A percentile compares a stretch with the other conserved stretches of the same genome.
Evolutionary conservation across 2,329 filamentous ascomycete genomes (phyloP).

Genomic region (Xylariaceae sp.): DNA sequence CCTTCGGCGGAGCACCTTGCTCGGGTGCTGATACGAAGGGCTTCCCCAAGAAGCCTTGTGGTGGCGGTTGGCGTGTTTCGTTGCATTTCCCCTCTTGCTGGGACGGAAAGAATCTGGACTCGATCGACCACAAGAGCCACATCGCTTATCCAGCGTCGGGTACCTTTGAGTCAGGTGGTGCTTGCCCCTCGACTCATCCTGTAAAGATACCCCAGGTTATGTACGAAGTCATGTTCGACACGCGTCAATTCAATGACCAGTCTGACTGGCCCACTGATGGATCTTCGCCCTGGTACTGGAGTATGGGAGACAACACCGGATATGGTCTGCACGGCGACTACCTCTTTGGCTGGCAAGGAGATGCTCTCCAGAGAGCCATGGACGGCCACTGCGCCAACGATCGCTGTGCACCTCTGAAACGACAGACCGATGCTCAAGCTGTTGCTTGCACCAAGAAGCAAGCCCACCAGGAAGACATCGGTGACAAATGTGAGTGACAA

Average conservation of each 20-base stretch:
- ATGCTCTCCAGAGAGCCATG: constrained; percentile 32
- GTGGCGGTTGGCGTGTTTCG: constrained; percentile 24
- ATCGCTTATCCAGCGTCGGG: constrained; percentile 24
- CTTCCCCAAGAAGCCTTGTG: constrained; percentile 21
- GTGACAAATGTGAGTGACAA: constrained; percentile 16
- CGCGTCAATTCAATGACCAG: constrained; percentile 28
- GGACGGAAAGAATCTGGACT: constrained; percentile 30
- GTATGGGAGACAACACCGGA: constrained; percentile 30
- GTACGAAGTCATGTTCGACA: constrained; percentile 40
- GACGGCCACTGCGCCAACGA: constrained; percentile 30
- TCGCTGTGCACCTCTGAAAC: constrained; percentile 25
- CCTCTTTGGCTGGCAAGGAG: constrained; percentile 34
- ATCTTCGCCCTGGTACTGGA: constrained; percentile 27
- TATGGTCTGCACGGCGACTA: constrained; percentile 35
- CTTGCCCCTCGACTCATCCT: constrained; percentile 26
- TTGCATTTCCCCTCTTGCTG: constrained; percentile 29
- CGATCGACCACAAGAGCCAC: constrained; percentile 28
- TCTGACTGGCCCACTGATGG: constrained; percentile 31
- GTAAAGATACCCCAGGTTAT: constrained; percentile 34
- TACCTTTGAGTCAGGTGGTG: constrained; percentile 24
- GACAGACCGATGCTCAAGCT: constrained; percentile 26
- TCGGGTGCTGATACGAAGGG: constrained; percentile 25
- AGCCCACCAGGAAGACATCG: constrained; percentile 19
- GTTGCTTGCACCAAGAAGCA: constrained; percentile 25
- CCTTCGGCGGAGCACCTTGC: constrained; percentile 28